A percentile compares a stretch with the other conserved stretches of the same genome.
Conservation (phyloP, 2,329 filamentous ascomycete genomes). For the Cercospora zeina region DNA sequence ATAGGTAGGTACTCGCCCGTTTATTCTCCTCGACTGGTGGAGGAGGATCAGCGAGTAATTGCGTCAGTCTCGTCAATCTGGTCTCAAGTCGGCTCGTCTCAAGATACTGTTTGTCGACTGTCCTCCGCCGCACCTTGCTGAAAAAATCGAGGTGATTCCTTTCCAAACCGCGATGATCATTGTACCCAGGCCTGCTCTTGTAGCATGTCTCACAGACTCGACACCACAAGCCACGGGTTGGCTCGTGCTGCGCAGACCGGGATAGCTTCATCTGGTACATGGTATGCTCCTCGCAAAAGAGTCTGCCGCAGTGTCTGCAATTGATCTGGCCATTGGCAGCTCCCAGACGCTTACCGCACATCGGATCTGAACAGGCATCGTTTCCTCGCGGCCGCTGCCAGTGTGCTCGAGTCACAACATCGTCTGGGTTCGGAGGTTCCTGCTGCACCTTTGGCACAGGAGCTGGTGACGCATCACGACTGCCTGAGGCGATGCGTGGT, state of each 20-base stretch:
- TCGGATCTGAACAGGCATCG: constrained; percentile 83
- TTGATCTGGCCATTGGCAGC: constrained; percentile 82
- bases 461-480: constrained; percentile 36
- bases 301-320: constrained; percentile 84
- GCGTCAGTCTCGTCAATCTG: constrained; percentile 83
- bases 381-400: constrained; percentile 78
- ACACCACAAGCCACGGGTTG: constrained; percentile 87
- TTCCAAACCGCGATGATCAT: constrained; percentile 65
- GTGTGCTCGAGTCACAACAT: constrained; percentile 81
- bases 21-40: constrained; percentile 57
- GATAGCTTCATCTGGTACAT: constrained; percentile 99
- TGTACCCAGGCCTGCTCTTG: constrained; percentile 93
- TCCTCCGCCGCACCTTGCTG: constrained; percentile 67
- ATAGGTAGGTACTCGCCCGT: constrained; percentile 55
- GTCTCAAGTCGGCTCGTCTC: constrained; percentile 91
- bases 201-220: constrained; percentile 98
- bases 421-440: constrained; percentile 70
- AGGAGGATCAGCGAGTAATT: constrained; percentile 73
- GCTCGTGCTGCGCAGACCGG: constrained; percentile 83
- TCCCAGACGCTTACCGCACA: constrained; percentile 77
- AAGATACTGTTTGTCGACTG: constrained; percentile 78
- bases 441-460: constrained; percentile 30
- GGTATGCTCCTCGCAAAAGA: constrained; percentile 97
- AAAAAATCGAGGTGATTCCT: constrained; percentile 75
- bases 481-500: constrained; percentile 30